These are phyloP conservation scores for Exophiala dermatitidis DNA, from an alignment of 2,329 filamentous ascomycete genomes.

Conservation along the genomic window DNA sequence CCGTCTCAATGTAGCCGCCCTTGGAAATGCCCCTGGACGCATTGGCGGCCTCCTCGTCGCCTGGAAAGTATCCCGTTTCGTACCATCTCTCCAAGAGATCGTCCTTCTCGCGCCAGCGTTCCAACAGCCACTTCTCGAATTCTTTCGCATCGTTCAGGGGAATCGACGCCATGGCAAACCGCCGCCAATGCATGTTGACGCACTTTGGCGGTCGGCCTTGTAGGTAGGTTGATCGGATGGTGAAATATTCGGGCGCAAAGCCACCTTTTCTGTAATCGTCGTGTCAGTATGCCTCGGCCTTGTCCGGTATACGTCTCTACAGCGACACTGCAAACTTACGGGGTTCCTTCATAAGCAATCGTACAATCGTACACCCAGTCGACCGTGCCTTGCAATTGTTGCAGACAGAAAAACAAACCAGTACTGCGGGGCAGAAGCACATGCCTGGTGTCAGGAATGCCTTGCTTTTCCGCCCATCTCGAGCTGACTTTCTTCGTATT, in stretches of 20 bases:
- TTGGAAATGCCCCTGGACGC: slow-evolving; percentile 32
- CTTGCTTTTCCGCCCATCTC: slow-evolving; percentile 52
- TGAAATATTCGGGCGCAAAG: slow-evolving; percentile 88
- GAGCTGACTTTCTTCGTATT: slow-evolving; percentile 51
- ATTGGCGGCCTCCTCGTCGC: slow-evolving; percentile 48
- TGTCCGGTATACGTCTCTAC: slow-evolving; percentile 6
- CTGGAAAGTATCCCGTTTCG: slow-evolving; percentile 70
- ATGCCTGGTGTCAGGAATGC: slow-evolving; percentile 52
- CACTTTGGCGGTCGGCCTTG: slow-evolving; percentile 85
- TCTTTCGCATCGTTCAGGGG: slow-evolving; percentile 64
- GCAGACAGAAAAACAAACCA: slow-evolving; percentile 54
- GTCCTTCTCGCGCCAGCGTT: slow-evolving; percentile 90
- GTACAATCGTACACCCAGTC: slow-evolving; percentile 70
- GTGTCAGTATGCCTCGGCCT: not conserved
- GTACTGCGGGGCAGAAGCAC: slow-evolving; percentile 55
- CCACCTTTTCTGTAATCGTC: slow-evolving; percentile 54
- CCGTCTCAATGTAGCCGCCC: slow-evolving; percentile 39
- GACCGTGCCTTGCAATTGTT: slow-evolving; percentile 52
- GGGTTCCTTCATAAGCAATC: slow-evolving; percentile 87
- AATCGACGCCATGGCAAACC: slow-evolving; percentile 72
- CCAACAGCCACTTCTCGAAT: slow-evolving; percentile 79
- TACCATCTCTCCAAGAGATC: slow-evolving; percentile 76
- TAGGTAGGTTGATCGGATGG: slow-evolving; percentile 77
- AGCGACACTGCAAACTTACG: slow-evolving; percentile 52
- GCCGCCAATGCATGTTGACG: slow-evolving; percentile 93